Percentiles rank a stretch among this genome's conserved stretches.
Conservation (phyloP, 352 stramenopile species). For the Phytophthora lateralis region DNA sequence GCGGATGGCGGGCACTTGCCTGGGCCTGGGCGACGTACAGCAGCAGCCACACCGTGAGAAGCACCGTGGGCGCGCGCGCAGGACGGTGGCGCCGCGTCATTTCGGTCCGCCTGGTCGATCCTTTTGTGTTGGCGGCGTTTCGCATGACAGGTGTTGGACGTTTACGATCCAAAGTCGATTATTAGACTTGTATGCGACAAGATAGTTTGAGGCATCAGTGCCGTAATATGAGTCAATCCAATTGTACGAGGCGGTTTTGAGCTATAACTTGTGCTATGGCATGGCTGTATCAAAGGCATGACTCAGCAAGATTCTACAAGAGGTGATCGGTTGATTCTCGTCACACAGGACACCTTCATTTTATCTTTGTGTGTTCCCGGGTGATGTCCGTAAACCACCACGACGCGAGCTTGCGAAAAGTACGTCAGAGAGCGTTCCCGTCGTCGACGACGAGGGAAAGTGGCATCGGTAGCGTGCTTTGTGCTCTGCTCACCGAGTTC, state of each 20-base stretch:
- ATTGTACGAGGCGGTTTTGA: not conserved
- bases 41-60: slow-evolving; percentile 8
- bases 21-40: slow-evolving; percentile 10
- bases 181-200: slow-evolving; percentile 13
- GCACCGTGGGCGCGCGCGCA: slow-evolving; percentile 4
- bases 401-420: slow-evolving; percentile 14
- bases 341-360: not conserved
- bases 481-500: not conserved
- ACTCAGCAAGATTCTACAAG: not conserved
- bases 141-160: slow-evolving; percentile 22
- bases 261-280: not conserved
- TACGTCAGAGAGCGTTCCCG: slow-evolving; percentile 12
- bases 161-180: slow-evolving; percentile 14
- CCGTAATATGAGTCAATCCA: slow-evolving; percentile 16
- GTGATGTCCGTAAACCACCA: slow-evolving; percentile 14
- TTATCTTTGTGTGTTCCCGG: not conserved
- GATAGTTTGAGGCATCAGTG: slow-evolving; percentile 14
- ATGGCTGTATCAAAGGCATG: not conserved
- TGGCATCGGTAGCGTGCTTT: slow-evolving; percentile 12
- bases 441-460: slow-evolving; percentile 8
- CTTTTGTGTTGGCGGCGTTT: slow-evolving; percentile 15
- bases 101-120: not conserved
- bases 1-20: slow-evolving; percentile 13
- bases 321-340: not conserved
- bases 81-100: slow-evolving; percentile 4